Evolutionary conservation across 306 rosid species (phyloP), one percentile per base, ranked within the genome.

Genomic region (Vigna trinervia): DNA sequence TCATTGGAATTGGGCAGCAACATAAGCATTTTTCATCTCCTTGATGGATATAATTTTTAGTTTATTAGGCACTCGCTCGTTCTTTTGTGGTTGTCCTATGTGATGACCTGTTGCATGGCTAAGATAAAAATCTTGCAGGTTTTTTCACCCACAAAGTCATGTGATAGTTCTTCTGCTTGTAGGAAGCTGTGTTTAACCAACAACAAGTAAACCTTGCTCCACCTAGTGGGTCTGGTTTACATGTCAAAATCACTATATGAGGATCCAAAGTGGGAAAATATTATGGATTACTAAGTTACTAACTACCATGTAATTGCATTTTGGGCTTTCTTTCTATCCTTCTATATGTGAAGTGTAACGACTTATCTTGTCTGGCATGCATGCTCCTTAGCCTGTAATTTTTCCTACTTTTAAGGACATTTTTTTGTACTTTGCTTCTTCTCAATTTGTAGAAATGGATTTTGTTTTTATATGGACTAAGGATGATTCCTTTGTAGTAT

Each of bases 381-480:
- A 50, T 71, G 26, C 46, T 32, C 45, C 60, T 15, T 71, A 15
- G 22, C 15, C 20, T 56, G 47, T 63, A 65, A 74, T 56, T 20
- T 54, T 28, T 19, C 41, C 3, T 28, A n/a, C 48, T 12, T 30
- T 22, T 52, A 26, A 64, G 34, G 17, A 50, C 71, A 20, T 54
- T 19, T 36, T 4, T 64, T 30, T 56, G 76, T 69, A 12, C 23
- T 74, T 66, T 73, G 46, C 74, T 80, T 15, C 56, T 53, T 80
- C 23, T 36, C n/a, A 64, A 23, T 36, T 2, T 69, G 71, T 58
- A 13, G 28, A 19, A 7, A 8, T 4, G 22, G 19, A 1, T 23
- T 69, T 19, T 17, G 19, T 68, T 60, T 28, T 80, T 4, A 17
- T 43, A 51, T 62, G 65, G 73, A 34, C 36, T 51, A 58, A 7